A percentile compares a stretch with the other conserved stretches of the same genome.
Evolutionary conservation across 2,329 filamentous ascomycete genomes (phyloP).

Genomic region (Blastomyces parvus): DNA sequence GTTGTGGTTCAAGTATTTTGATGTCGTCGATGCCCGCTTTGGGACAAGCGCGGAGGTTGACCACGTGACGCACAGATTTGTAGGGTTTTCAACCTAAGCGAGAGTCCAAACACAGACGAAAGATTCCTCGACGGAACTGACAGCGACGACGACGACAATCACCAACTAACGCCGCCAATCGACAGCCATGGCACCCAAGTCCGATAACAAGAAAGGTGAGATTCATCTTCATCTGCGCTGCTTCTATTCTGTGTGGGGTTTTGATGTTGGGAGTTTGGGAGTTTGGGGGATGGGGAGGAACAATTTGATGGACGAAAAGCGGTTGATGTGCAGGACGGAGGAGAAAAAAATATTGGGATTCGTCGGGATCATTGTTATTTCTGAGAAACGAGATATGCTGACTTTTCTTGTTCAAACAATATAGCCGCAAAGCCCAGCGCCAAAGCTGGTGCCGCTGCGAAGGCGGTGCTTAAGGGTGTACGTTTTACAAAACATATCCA

Average conservation of each 20-base stretch:
- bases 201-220: conserved; percentile 40
- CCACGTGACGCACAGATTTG: conserved; percentile 17
- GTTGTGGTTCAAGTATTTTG: not conserved
- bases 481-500: conserved; percentile 35
- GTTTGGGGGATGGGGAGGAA: not conserved
- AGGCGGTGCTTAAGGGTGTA: conserved; percentile 94
- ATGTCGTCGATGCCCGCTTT: conserved; percentile 1
- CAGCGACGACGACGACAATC: conserved; percentile 26
- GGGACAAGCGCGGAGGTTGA: conserved; percentile 9
- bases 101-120: conserved; percentile 6
- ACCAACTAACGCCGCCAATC: conserved; percentile 34
- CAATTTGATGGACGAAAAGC: not conserved
- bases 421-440: conserved; percentile 51
- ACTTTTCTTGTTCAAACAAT: conserved; percentile 13
- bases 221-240: not conserved
- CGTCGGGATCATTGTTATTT: not conserved
- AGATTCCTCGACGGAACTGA: not conserved
- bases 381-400: conserved; percentile 21
- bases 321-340: not conserved
- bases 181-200: conserved; percentile 41
- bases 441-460: conserved; percentile 86
- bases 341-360: not conserved
- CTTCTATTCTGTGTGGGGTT: not conserved
- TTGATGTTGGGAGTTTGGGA: not conserved
- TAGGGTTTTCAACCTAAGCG: conserved; percentile 19